phyloP scores from a whole-genome alignment of 306 rosid species.

The Oxytropis ochrocephala region DNA sequence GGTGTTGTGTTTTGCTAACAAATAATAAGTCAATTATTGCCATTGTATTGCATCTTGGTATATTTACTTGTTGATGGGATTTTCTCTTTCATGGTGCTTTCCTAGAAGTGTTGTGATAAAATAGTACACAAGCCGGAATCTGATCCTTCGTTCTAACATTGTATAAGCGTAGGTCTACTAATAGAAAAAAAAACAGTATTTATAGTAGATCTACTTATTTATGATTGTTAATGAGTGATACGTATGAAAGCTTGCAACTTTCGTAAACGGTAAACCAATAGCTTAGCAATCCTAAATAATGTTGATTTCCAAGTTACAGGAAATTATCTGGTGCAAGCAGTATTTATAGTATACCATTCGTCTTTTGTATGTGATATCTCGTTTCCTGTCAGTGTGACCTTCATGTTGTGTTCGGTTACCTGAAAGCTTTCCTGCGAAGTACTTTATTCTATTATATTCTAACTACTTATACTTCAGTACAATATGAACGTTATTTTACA shows the following conservation, averaged over 20 bases:
- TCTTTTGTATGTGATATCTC: neutral
- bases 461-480: neutral
- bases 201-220: too few relatives aligned
- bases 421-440: conserved; percentile 1
- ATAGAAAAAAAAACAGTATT: neutral
- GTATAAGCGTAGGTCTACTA: neutral
- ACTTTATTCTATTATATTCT: neutral
- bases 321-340: neutral
- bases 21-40: neutral
- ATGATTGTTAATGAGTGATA: neutral
- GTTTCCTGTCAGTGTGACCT: neutral
- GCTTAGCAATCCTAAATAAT: neutral
- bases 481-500: neutral
- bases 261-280: neutral
- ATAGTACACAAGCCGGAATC: neutral
- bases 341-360: neutral
- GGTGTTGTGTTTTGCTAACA: conserved; percentile 36
- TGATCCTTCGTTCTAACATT: neutral
- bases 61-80: neutral
- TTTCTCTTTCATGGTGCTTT: conserved; percentile 7
- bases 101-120: neutral
- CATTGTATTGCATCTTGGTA: neutral
- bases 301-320: neutral
- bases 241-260: neutral
- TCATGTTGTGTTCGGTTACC: neutral